Percentiles rank a stretch among this genome's conserved stretches.
phyloP scores from a whole-genome alignment of 257 asterid species.

The Vinca minor region DNA sequence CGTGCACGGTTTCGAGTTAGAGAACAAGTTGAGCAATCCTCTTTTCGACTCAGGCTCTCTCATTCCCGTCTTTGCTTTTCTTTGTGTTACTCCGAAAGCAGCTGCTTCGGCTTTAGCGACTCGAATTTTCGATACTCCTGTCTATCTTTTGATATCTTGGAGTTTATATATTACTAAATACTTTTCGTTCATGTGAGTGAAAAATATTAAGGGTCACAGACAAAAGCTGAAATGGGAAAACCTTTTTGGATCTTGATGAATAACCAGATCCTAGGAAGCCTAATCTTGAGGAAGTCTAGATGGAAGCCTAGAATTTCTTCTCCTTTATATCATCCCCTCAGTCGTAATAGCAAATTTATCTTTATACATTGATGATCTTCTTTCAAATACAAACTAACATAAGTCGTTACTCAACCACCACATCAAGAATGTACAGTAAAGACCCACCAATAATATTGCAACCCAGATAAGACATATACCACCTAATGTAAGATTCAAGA shows the following conservation, averaged over 20 bases:
- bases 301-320: background rate
- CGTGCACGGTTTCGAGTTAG: too few species aligned
- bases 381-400: background rate
- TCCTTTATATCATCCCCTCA: background rate
- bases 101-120: too few species aligned
- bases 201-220: background rate
- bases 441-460: background rate
- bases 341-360: background rate
- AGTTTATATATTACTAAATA: background rate
- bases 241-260: too few species aligned
- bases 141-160: background rate
- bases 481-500: background rate
- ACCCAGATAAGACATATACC: background rate
- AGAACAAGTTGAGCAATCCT: too few species aligned
- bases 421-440: background rate
- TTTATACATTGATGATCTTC: background rate
- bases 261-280: too few species aligned
- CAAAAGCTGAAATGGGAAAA: background rate
- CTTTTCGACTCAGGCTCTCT: too few species aligned
- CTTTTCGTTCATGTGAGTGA: background rate
- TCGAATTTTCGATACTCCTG: too few species aligned
- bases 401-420: background rate
- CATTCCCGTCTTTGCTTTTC: too few species aligned
- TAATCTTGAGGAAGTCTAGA: too few species aligned
- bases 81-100: too few species aligned